phyloP scores from a whole-genome alignment of 805 yeast genomes.

The Kuraishia hungarica region DNA sequence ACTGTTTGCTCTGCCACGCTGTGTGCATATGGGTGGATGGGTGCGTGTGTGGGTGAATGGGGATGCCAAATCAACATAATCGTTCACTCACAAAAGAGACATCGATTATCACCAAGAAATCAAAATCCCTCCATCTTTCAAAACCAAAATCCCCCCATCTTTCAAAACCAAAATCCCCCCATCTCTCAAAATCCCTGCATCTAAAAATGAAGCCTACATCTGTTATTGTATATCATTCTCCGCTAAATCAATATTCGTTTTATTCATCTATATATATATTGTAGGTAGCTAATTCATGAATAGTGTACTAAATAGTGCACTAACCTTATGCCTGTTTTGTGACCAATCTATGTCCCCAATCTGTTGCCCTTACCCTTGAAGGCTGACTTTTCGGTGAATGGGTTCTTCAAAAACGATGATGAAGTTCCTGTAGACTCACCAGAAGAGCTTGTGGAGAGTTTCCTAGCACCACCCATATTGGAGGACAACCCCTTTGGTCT shows the following conservation, averaged over 20 bases:
- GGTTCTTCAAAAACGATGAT: slow-evolving; percentile 9
- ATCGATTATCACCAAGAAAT: neutral
- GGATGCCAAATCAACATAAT: too few species aligned
- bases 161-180: too few species aligned
- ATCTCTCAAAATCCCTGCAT: too few species aligned
- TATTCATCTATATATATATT: neutral
- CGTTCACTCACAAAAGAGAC: too few species aligned
- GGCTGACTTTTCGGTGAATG: slow-evolving; percentile 7
- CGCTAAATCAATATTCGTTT: neutral
- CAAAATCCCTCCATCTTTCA: too few species aligned
- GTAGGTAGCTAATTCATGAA: neutral
- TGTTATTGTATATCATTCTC: neutral
- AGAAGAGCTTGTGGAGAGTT: slow-evolving; percentile 9
- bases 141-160: too few species aligned
- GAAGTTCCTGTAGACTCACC: slow-evolving; percentile 7
- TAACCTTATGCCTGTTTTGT: too few species aligned
- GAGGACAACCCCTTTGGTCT: slow-evolving; percentile 9
- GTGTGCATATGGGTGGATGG: neutral
- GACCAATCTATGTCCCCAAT: slow-evolving; percentile 23
- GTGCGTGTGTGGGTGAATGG: too few species aligned
- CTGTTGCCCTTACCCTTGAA: slow-evolving; percentile 31
- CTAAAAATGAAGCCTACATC: too few species aligned
- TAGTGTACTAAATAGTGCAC: too few species aligned
- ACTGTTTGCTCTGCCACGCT: too few species aligned
- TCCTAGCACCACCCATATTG: slow-evolving; percentile 7